Evolutionary conservation across 805 yeast species (phyloP), one percentile per base, ranked within the genome.

Genomic region (Yarrowia sp.): DNA sequence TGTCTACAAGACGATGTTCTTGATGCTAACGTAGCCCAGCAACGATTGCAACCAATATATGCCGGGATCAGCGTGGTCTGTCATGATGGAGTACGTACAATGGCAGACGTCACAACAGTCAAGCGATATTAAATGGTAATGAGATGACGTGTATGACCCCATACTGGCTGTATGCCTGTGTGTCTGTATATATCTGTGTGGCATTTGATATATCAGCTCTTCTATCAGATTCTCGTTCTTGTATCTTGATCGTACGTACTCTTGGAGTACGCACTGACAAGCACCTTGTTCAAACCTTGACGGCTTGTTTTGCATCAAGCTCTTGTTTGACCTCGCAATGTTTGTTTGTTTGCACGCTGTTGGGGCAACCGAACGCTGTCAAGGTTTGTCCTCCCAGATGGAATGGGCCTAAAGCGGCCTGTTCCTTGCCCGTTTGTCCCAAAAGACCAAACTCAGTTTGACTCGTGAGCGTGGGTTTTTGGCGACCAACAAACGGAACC

Each of bases 291-390:
- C 18, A 41, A 17, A 17, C 11, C 9, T 8, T 31, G 14, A 10
- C 11, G 5, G 22, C 6, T 8, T 22, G 43, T 39, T 53, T n/a
- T 38, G 43, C 38, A 38, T 39, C 8, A 10, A 7, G n/a, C n/a
- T n/a, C n/a, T n/a, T 18, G 55, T 48, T 48, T 48, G 55, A 48
- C 55, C 14, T 35, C 33, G 18, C 9, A 42, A 35, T 55, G 61
- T 55, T 55, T 55, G 61, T 55, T 55, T 55, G 61, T 55, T 55
- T 55, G 47, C 17, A n/a, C 32, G 61, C 61, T 55, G 61, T 55
- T 55, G 61, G 61, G 61, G 61, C 61, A 55, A 55, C 61, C 61
- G 47, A 55, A 4, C 15, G 7, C 5, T 31, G n/a, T n/a, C n/a
- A 15, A 32, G 22, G 36, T 55, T 55, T 17, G 15, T 35, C 31